Evolutionary conservation across 2,329 filamentous ascomycete genomes (phyloP), one percentile per base, ranked within the genome.

Genomic region (Ophiocordyceps polyrhachis-furcata): DNA sequence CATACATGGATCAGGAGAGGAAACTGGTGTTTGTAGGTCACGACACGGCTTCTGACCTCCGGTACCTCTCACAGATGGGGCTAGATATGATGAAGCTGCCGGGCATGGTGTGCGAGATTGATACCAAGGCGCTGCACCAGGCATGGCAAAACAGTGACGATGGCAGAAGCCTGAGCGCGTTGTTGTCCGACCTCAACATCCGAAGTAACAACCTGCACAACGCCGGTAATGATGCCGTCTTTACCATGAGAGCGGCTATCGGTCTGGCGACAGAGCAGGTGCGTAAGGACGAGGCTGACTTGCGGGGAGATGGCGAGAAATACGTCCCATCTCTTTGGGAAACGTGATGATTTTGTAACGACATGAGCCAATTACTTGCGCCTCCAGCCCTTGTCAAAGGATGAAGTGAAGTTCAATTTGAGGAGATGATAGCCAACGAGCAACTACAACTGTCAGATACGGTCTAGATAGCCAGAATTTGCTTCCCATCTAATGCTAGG

Each of bases 191-290:
- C 6, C 65, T 94, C 25, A 73, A 71, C 3, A 73, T 93, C 9
- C 53, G 62, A 0, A 73, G 68, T 40, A 73, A 67, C 59, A 69
- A 82, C 52, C 66, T 89, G n/a, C 87, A 94, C 60, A 93, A 93
- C 55, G 87, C 80, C 0, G 79, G 87, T 2, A 94, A 94, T 51
- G 87, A 94, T 56, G 86, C 87, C 0, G 72, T 78, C 1, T 91
- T 82, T 57, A 89, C 85, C 0, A 62, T 93, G 49, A 77, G 80
- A 49, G 81, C 77, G 8, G 73, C 91, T 68, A 58, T 94, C 7
- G 74, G 55, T 0, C 48, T 64, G 17, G 59, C 57, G 1, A 35
- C 61, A 19, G 53, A 56, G 45, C 47, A 52, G 14, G 35, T 46
- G 9, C 47, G 51, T 29, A 51, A 54, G 45, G 46, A 52, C 29